phyloP scores from a whole-genome alignment of 129 eudicot genomes.

The Oenanthe sinensis region DNA sequence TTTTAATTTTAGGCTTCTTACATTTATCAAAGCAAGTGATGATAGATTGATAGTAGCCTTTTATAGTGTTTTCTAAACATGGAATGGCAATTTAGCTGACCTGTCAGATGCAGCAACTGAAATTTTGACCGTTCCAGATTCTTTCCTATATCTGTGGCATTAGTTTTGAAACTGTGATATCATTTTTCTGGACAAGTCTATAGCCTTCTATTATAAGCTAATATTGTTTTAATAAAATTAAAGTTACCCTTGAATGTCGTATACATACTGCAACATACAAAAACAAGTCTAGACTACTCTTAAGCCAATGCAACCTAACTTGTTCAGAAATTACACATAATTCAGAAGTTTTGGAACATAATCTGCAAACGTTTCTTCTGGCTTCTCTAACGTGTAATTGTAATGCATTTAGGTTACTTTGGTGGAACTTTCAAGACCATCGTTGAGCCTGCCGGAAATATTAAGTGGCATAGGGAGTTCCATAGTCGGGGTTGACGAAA shows the following conservation, averaged over 20 bases:
- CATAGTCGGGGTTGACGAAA: not conserved
- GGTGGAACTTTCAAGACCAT: conserved; percentile 1
- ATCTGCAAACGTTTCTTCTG: not conserved
- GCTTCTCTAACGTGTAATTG: not conserved
- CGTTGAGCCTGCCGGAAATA: not conserved
- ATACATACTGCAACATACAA: not conserved
- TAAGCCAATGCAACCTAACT: not conserved
- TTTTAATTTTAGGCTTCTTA: not conserved
- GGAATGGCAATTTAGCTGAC: not conserved
- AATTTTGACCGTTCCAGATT: not conserved
- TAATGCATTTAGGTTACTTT: not conserved
- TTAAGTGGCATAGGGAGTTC: not conserved
- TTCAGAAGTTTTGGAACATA: not conserved
- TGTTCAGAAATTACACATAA: not conserved
- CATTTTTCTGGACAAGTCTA: not conserved
- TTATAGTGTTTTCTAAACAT: too few relatives aligned
- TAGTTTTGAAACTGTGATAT: not conserved
- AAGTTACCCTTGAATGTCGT: not conserved
- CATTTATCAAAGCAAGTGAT: too few relatives aligned
- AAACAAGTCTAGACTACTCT: not conserved
- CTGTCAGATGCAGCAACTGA: not conserved
- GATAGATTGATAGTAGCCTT: too few relatives aligned
- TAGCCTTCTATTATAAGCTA: not conserved
- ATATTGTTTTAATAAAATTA: not conserved
- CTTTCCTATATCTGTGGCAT: not conserved